These are phyloP conservation scores for Nothophytophthora sp. DNA, from an alignment of 352 stramenopile species.

Conservation along the genomic window DNA sequence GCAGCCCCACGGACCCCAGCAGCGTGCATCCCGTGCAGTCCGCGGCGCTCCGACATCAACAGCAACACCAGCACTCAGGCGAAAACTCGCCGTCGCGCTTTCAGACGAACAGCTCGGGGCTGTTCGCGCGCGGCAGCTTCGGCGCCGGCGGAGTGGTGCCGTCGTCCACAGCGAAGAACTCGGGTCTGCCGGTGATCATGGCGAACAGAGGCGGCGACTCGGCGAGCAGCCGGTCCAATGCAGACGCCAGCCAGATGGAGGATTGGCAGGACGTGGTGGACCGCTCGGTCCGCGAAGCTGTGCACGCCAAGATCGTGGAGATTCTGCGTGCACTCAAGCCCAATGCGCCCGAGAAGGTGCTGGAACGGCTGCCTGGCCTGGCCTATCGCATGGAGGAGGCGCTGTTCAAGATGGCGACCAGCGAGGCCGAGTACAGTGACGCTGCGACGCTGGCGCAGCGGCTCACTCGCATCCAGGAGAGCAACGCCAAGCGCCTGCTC, in stretches of 20 bases:
- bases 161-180: slow-evolving; percentile 1
- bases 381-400: slow-evolving; percentile 95
- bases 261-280: slow-evolving; percentile 33
- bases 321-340: slow-evolving; percentile 93
- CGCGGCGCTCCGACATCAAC: neutral
- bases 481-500: slow-evolving; percentile 59
- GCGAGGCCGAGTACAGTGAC: slow-evolving; percentile 93
- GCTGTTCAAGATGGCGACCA: slow-evolving; percentile 84
- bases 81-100: slow-evolving; percentile 18
- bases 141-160: slow-evolving; percentile 1
- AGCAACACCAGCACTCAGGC: slow-evolving; percentile 18
- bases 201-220: slow-evolving; percentile 9
- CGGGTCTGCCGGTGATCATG: slow-evolving; percentile 7
- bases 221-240: too few relatives aligned
- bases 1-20: slow-evolving; percentile 46
- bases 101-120: slow-evolving; percentile 11
- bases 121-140: slow-evolving; percentile 5
- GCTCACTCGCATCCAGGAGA: slow-evolving; percentile 88
- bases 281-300: slow-evolving; percentile 35
- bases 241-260: slow-evolving; percentile 4
- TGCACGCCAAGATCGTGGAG: slow-evolving; percentile 84
- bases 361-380: slow-evolving; percentile 95
- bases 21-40: slow-evolving; percentile 22
- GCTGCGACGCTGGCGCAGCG: slow-evolving; percentile 90
- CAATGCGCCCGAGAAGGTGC: slow-evolving; percentile 94